These are phyloP conservation scores for Nephelium lappaceum DNA, from an alignment of 345 rosid species.

Conservation along the genomic window DNA sequence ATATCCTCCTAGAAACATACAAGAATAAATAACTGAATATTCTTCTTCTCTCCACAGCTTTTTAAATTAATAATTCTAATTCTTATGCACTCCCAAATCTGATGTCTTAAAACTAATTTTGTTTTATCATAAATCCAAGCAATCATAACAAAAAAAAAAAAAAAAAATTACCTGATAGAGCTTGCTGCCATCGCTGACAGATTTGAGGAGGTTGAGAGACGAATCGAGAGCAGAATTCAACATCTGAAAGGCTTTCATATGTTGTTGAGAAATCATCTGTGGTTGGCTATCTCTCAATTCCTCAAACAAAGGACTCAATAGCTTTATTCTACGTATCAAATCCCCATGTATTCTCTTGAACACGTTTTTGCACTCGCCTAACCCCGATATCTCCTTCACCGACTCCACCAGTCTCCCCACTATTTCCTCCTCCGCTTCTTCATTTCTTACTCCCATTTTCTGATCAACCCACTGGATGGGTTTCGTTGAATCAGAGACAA, in stretches of 20 bases:
- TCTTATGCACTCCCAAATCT: not conserved
- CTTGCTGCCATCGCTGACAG: conserved; percentile 74
- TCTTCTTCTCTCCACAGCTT: not conserved
- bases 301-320: conserved; percentile 92
- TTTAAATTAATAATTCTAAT: not conserved
- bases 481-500: too few relatives aligned
- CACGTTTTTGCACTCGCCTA: conserved; percentile 58
- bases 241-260: conserved; percentile 51
- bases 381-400: conserved; percentile 66
- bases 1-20: not conserved
- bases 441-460: conserved; percentile 43
- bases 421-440: conserved; percentile 43
- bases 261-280: conserved; percentile 46
- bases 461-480: not conserved
- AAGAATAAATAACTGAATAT: conserved; percentile 6
- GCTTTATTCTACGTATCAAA: conserved; percentile 87
- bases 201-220: conserved; percentile 59
- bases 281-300: conserved; percentile 61
- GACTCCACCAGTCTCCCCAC: conserved; percentile 52
- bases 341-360: conserved; percentile 73
- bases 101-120: too few relatives aligned
- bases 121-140: not conserved
- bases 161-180: conserved; percentile 65
- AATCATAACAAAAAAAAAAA: not conserved
- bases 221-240: conserved; percentile 63